A percentile compares a stretch with the other conserved stretches of the same genome.
These are phyloP conservation scores for Ascochyta rabiei DNA, from an alignment of 2,329 filamentous ascomycete genomes.

Conservation along the genomic window DNA sequence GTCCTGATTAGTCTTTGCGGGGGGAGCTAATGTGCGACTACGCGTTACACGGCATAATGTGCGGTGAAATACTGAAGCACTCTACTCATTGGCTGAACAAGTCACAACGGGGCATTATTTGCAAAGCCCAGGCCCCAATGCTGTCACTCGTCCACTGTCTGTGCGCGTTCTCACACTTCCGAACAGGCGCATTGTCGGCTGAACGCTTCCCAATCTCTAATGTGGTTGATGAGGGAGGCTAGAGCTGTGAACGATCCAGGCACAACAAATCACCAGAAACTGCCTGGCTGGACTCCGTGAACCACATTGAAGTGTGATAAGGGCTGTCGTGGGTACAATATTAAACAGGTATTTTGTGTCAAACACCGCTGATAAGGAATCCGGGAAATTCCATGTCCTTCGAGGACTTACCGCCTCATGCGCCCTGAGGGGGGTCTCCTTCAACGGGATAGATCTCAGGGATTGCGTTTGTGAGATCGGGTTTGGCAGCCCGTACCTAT, in stretches of 20 bases:
- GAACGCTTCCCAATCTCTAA: not conserved
- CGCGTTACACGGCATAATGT: constrained; percentile 3
- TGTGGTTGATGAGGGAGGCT: no score
- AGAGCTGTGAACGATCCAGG: not conserved
- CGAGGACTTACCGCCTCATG: not conserved
- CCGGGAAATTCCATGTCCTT: not conserved
- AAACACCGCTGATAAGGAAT: no score
- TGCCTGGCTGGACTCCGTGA: not conserved
- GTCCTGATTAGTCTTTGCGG: constrained; percentile 33
- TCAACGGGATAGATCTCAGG: constrained; percentile 56
- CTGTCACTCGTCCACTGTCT: not conserved
- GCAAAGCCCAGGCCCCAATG: no score
- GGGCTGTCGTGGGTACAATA: no score
- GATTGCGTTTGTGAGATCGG: constrained; percentile 57
- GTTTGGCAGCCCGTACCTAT: constrained; percentile 57
- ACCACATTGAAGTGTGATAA: not conserved
- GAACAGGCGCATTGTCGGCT: not conserved
- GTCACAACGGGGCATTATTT: not conserved
- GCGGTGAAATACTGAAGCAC: not conserved
- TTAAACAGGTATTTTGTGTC: no score
- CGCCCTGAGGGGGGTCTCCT: constrained; percentile 60
- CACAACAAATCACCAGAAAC: not conserved
- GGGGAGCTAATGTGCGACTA: constrained; percentile 31
- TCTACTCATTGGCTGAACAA: not conserved
- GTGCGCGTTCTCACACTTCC: not conserved